These are phyloP conservation scores for Aspergillus neoniger DNA, from an alignment of 2,329 filamentous ascomycete species.

Conservation along the genomic window DNA sequence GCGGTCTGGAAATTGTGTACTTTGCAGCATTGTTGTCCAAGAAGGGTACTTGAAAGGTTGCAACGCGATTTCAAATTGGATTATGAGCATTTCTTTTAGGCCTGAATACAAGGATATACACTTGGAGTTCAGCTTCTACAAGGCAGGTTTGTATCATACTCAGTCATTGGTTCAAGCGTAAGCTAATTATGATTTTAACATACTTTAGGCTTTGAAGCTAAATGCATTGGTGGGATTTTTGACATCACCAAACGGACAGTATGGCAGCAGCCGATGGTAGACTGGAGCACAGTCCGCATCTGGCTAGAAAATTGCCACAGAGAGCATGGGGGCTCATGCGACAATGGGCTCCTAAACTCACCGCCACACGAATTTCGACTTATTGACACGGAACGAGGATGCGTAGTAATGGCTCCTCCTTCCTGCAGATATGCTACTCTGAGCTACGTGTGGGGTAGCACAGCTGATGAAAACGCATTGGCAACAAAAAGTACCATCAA, in stretches of 20 bases:
- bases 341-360: not conserved
- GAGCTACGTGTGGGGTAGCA: slow-evolving; percentile 2
- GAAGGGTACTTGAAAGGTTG: no score
- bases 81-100: rapidly evolving
- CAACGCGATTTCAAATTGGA: no score
- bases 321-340: not conserved
- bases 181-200: no score
- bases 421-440: not conserved
- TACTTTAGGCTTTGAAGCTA: no score
- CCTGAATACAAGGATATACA: not conserved
- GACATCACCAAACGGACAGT: no score
- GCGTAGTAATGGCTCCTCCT: not conserved
- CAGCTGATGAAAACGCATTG: not conserved
- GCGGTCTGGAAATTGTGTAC: not conserved
- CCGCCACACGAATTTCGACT: not conserved
- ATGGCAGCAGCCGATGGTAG: not conserved
- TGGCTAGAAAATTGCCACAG: not conserved
- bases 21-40: not conserved
- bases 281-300: not conserved
- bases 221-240: no score
- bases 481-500: not conserved
- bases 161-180: no score
- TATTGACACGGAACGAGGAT: not conserved
- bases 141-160: no score
- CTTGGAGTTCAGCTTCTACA: not conserved